These are phyloP conservation scores for Paracorniculantispora psalliotae DNA, from an alignment of 2,329 filamentous ascomycete species.

Conservation along the genomic window DNA sequence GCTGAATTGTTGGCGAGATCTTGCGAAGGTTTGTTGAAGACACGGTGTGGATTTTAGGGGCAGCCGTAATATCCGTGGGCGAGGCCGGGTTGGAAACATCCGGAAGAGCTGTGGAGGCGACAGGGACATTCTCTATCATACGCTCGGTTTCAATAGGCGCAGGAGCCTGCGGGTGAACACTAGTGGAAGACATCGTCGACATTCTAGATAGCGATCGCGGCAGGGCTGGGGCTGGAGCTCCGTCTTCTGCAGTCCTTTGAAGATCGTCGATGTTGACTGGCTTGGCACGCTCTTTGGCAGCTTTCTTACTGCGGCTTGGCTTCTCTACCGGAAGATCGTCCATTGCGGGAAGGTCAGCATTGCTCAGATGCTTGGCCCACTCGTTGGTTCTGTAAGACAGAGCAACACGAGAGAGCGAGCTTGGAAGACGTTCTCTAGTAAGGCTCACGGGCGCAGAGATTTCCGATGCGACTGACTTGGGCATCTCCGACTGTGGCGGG, in stretches of 20 bases:
- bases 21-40: constrained; percentile 22
- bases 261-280: constrained; percentile 62
- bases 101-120: not conserved
- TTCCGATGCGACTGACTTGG: constrained; percentile 37
- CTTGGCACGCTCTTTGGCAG: constrained; percentile 44
- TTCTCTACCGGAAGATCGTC: constrained; percentile 54
- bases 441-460: constrained; percentile 44
- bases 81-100: not conserved
- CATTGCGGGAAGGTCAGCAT: constrained; percentile 66
- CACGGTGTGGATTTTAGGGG: constrained; percentile 17
- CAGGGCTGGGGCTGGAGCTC: constrained; percentile 31
- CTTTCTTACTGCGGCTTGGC: constrained; percentile 16
- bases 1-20: constrained; percentile 29
- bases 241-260: constrained; percentile 56
- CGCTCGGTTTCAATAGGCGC: not conserved
- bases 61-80: constrained; percentile 16
- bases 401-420: constrained; percentile 69
- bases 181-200: constrained; percentile 19
- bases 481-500: constrained; percentile 23
- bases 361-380: constrained; percentile 85
- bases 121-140: not conserved
- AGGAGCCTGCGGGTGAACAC: not conserved
- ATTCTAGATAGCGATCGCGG: constrained; percentile 26
- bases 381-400: constrained; percentile 87
- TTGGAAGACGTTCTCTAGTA: constrained; percentile 59